A percentile compares a stretch with the other conserved stretches of the same genome.
phyloP scores from a whole-genome alignment of 2,329 filamentous ascomycete species.

The Neocatenulostroma microsporum region DNA sequence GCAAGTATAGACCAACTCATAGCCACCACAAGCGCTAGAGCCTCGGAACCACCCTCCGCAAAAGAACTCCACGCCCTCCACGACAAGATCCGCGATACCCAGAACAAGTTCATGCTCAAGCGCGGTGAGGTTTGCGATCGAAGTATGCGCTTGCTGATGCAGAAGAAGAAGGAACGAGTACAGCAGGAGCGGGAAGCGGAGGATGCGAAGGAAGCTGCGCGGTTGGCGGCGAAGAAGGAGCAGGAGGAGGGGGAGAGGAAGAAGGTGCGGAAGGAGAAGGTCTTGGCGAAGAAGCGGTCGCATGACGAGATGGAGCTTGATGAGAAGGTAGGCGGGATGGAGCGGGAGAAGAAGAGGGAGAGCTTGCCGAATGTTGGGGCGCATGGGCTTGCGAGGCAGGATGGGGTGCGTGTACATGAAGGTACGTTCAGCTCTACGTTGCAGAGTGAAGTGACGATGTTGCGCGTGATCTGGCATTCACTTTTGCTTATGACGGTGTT shows the following conservation, averaged over 20 bases:
- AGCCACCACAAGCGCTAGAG: constrained; percentile 45
- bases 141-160: constrained; percentile 63
- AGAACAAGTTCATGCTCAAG: constrained; percentile 36
- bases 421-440: constrained; percentile 35
- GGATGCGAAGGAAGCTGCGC: constrained; percentile 42
- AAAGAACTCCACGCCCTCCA: constrained; percentile 56
- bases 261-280: constrained; percentile 18
- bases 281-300: constrained; percentile 19
- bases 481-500: too few species aligned
- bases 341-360: constrained; percentile 74
- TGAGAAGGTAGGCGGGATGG: constrained; percentile 46
- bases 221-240: constrained; percentile 33
- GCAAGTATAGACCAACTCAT: constrained; percentile 63
- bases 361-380: constrained; percentile 50
- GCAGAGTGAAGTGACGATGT: background rate
- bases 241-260: constrained; percentile 14
- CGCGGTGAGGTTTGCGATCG: constrained; percentile 62
- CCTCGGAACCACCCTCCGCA: constrained; percentile 45
- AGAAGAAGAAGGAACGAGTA: constrained; percentile 54
- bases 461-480: background rate
- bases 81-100: constrained; percentile 55
- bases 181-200: constrained; percentile 48
- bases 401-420: constrained; percentile 54
- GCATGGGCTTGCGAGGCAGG: constrained; percentile 56
- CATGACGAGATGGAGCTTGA: constrained; percentile 33